A percentile compares a stretch with the other conserved stretches of the same genome.
phyloP scores from a whole-genome alignment of 441 rosid genomes.

The Gossypium trilobum region DNA sequence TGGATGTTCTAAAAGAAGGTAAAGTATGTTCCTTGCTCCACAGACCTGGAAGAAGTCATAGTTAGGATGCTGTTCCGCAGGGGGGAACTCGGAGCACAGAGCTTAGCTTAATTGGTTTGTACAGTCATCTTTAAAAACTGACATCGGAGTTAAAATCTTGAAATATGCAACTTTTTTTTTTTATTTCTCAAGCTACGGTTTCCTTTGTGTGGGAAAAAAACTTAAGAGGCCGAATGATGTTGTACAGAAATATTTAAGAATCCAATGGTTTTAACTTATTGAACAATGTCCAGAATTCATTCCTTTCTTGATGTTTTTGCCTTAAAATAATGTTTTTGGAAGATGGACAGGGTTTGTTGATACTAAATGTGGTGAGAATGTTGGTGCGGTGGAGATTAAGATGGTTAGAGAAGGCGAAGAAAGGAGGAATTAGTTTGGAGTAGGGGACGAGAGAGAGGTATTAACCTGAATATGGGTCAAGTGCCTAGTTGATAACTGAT shows the following conservation, averaged over 20 bases:
- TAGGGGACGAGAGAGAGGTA: no score
- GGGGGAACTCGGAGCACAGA: not conserved
- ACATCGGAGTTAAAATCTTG: not conserved
- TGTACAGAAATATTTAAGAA: not conserved
- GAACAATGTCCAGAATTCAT: not conserved
- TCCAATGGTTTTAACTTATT: not conserved
- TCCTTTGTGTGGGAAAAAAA: not conserved
- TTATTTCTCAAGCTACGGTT: not conserved
- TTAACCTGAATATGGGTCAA: no score
- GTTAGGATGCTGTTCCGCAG: not conserved
- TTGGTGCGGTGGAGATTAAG: no score
- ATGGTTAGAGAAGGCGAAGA: no score
- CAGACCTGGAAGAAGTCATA: not conserved
- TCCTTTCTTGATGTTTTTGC: not conserved
- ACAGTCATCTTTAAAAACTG: not conserved
- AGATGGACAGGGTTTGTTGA: not conserved
- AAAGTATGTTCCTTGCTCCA: not conserved
- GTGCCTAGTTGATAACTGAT: no score
- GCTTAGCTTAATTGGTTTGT: not conserved
- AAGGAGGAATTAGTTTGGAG: no score
- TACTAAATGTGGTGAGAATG: no score
- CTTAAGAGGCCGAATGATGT: not conserved
- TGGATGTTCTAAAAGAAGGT: not conserved
- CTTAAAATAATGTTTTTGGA: not conserved
- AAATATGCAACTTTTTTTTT: not conserved